Evolutionary conservation across 768 basidiomycete genomes (phyloP).

Genomic region (Agaricus subrufescens): DNA sequence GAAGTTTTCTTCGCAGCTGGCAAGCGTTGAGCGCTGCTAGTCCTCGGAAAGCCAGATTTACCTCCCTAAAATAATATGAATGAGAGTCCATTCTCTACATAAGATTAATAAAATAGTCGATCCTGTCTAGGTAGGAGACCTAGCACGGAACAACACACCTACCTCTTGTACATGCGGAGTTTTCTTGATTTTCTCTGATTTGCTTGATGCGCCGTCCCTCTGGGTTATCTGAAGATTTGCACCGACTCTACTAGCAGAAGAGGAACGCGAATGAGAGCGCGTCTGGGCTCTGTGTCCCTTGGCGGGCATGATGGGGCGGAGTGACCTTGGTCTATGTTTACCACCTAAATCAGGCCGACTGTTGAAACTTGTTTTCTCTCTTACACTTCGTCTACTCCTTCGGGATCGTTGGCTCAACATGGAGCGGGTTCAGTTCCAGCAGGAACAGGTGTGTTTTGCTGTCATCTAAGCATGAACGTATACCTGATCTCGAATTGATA

Average conservation of each 20-base stretch:
- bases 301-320: slow-evolving; percentile 34
- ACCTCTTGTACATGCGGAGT: slow-evolving; percentile 40
- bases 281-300: slow-evolving; percentile 46
- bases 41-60: slow-evolving; percentile 23
- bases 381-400: slow-evolving; percentile 1
- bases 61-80: slow-evolving; percentile 17
- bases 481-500: slow-evolving; percentile 17
- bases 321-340: background rate
- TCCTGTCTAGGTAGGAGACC: slow-evolving; percentile 13
- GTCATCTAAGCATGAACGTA: background rate
- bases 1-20: slow-evolving; percentile 25
- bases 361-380: slow-evolving; percentile 5
- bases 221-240: slow-evolving; percentile 66
- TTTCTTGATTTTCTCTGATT: slow-evolving; percentile 54
- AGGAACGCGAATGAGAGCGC: slow-evolving; percentile 60
- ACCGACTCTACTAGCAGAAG: slow-evolving; percentile 56
- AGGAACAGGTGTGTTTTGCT: slow-evolving; percentile 65
- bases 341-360: background rate
- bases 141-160: slow-evolving; percentile 15
- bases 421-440: slow-evolving; percentile 93
- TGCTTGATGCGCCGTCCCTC: slow-evolving; percentile 42
- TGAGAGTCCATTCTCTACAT: slow-evolving; percentile 14
- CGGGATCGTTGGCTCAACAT: slow-evolving; percentile 33
- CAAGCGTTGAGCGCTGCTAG: slow-evolving; percentile 30
- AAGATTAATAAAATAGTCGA: slow-evolving; percentile 16